Base-by-base conservation (phyloP, 1,139 yeast species). In the Ogataea hybrid region DNA sequence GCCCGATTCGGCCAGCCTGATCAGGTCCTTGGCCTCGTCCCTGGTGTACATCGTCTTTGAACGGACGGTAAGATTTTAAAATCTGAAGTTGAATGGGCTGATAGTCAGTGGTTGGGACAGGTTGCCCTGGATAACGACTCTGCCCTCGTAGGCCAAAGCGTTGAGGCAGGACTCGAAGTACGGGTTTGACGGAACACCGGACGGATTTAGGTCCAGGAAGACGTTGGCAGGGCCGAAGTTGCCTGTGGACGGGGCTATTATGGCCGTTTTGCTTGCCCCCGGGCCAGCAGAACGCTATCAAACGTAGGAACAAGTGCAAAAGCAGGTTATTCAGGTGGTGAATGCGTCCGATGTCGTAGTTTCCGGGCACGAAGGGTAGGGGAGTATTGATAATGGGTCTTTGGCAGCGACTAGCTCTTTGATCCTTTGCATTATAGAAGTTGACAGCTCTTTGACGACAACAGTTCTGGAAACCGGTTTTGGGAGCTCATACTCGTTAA, bases 1-100 rank as follows among this genome's bases (percentile, higher is more conserved):
- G 6, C 39, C 39, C 4, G 28, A 6, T 14, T 34, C 39, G 11
- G 21, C 20, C 17, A 39, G 34, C 27, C 12, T 28, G 20, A 34
- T 23, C 35, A 39, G 18, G 23, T 32, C 37, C n/a, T 9, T 9
- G 12, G 33, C 37, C 29, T 31, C 34, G 12, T 32, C 34, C 3
- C 23, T 22, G n/a, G 37, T 32, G 28, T 31, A 41, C 44, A 41
- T 41, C 21, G 25, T 12, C 3, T n/a, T 25, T 12, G 32, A 35
- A 5, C 21, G 18, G 18, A 17, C n/a, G n/a, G n/a, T n/a, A n/a
- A n/a, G n/a, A n/a, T n/a, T n/a, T n/a, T n/a, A n/a, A n/a, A n/a
- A n/a, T n/a, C n/a, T n/a, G n/a, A n/a, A n/a, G n/a, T n/a, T n/a
- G n/a, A n/a, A n/a, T n/a, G n/a, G n/a, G n/a, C n/a, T n/a, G n/a